Conservation (phyloP, 441 rosid genomes). For the Populus hybrid region DNA sequence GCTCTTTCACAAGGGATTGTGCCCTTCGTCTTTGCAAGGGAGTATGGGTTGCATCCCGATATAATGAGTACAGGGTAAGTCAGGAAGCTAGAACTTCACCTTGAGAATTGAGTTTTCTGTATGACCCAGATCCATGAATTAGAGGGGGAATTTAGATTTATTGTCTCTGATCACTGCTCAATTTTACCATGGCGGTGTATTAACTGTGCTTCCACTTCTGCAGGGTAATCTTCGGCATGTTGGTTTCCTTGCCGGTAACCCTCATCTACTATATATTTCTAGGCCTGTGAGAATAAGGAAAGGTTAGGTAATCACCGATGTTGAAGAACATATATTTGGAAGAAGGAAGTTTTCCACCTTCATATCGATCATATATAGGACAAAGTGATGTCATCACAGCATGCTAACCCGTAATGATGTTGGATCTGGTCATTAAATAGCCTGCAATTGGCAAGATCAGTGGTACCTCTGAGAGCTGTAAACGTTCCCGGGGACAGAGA, state of each 20-base stretch:
- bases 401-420: background rate
- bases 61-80: conserved; percentile 71
- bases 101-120: background rate
- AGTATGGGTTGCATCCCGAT: conserved; percentile 74
- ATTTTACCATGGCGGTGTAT: too few species aligned
- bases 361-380: background rate
- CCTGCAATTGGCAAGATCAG: background rate
- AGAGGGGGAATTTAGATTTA: background rate
- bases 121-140: too few species aligned
- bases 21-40: conserved; percentile 80
- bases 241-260: conserved; percentile 70
- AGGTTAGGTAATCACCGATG: background rate
- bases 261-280: conserved; percentile 58
- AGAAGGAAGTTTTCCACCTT: background rate
- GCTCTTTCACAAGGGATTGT: conserved; percentile 87
- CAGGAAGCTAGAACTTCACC: background rate
- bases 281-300: conserved; percentile 36
- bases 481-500: background rate
- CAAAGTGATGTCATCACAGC: background rate
- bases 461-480: background rate
- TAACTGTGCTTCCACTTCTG: conserved; percentile 9
- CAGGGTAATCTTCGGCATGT: conserved; percentile 86
- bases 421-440: conserved; percentile 8
- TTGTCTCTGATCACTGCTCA: background rate
- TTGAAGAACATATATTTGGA: background rate